Percentiles rank a stretch among this genome's conserved stretches.
Evolutionary conservation across 1,139 yeast genomes (phyloP).

Genomic region (Entelexis paramagnoliae): DNA sequence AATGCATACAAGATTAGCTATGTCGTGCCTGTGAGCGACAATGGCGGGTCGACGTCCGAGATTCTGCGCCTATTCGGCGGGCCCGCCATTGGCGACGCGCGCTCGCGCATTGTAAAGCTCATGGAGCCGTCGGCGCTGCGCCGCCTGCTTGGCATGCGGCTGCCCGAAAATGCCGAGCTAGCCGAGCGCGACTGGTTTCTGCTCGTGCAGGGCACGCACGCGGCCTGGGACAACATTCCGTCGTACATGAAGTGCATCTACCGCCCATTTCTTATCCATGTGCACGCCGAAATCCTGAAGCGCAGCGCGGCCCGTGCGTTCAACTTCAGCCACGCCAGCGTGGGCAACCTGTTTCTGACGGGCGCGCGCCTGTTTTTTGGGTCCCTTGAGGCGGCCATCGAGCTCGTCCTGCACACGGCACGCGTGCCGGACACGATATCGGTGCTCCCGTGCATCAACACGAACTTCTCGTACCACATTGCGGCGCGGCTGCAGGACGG

Average conservation of each 20-base stretch:
- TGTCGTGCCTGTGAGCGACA: conserved; percentile 76
- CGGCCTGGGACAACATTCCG: conserved; percentile 52
- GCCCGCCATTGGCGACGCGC: conserved; percentile 86
- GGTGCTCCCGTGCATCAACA: conserved; percentile 73
- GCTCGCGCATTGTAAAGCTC: conserved; percentile 69
- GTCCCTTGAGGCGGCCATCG: conserved; percentile 74
- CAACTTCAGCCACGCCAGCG: conserved; percentile 64
- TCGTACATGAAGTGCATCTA: conserved; percentile 62
- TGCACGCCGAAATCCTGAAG: conserved; percentile 66
- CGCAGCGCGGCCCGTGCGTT: conserved; percentile 47
- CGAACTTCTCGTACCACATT: conserved; percentile 78
- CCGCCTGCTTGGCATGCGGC: conserved; percentile 49
- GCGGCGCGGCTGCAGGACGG: conserved; percentile 68
- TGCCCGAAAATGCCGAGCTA: conserved; percentile 40
- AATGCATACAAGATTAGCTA: conserved; percentile 44
- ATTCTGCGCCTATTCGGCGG: conserved; percentile 84
- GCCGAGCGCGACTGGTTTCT: conserved; percentile 69
- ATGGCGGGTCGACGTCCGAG: conserved; percentile 93
- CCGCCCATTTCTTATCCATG: conserved; percentile 66
- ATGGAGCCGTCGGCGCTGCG: conserved; percentile 35
- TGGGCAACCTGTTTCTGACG: conserved; percentile 75
- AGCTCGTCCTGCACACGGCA: conserved; percentile 57
- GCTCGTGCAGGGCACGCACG: conserved; percentile 71
- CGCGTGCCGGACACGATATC: conserved; percentile 46
- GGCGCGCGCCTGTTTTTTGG: conserved; percentile 79